Evolutionary conservation across 495 filamentous ascomycete species (phyloP).

Genomic region (Neurospora sublineolata): DNA sequence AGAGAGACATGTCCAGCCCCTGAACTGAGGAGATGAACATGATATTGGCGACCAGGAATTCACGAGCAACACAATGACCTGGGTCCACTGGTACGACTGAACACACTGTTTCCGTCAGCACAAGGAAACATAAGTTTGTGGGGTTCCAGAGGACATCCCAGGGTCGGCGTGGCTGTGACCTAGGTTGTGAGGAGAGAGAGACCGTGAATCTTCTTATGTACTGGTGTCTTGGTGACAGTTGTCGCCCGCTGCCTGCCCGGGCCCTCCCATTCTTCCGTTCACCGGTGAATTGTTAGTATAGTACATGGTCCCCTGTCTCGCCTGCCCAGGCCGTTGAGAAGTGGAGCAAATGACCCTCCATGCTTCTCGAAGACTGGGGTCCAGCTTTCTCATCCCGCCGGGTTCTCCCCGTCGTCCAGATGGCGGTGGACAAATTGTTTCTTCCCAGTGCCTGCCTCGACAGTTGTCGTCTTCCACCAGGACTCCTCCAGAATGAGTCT

Average conservation of each 20-base stretch:
- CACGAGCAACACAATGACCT: not conserved
- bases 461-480: not conserved
- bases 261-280: not conserved
- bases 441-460: not conserved
- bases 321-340: not conserved
- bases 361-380: not conserved
- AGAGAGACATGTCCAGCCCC: not conserved
- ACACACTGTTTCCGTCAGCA: not conserved
- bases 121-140: not conserved
- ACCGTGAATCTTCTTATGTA: not conserved
- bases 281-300: not conserved
- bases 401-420: not conserved
- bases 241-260: not conserved
- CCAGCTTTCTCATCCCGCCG: not conserved
- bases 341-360: not conserved
- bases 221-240: not conserved
- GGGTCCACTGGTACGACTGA: not conserved
- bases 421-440: not conserved
- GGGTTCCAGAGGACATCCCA: not conserved
- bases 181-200: not conserved
- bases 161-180: not conserved
- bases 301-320: not conserved
- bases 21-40: not conserved
- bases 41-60: not conserved
- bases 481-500: not conserved